A percentile compares a stretch with the other conserved stretches of the same genome.
phyloP scores from a whole-genome alignment of 331 rosid species.

The Dryas integrifolia region DNA sequence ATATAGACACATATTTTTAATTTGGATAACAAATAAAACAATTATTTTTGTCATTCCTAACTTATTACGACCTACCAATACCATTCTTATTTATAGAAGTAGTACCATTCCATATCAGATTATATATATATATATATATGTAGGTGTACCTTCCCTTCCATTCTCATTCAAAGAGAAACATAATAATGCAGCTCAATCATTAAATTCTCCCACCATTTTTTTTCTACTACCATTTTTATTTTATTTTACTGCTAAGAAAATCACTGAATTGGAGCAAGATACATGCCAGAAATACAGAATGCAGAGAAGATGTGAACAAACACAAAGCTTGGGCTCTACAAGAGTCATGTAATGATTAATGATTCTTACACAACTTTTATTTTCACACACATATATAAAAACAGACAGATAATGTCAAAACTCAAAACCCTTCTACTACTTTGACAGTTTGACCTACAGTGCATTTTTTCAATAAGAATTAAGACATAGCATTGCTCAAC shows the following conservation, averaged over 20 bases:
- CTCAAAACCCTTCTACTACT: not conserved
- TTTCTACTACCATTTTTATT: not conserved
- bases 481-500: not conserved
- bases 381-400: too few species aligned
- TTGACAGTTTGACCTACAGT: not conserved
- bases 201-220: not conserved
- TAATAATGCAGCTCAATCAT: not conserved
- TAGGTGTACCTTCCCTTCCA: too few species aligned
- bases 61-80: not conserved
- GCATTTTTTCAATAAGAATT: not conserved
- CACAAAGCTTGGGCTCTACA: too few species aligned
- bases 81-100: too few species aligned
- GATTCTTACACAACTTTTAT: too few species aligned
- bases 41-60: not conserved
- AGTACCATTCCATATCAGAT: too few species aligned
- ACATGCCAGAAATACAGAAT: not conserved
- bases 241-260: not conserved
- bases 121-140: too few species aligned
- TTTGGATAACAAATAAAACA: not conserved
- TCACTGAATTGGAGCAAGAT: not conserved
- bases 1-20: too few species aligned
- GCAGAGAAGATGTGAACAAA: too few species aligned
- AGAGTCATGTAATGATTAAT: too few species aligned
- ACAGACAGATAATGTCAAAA: not conserved
- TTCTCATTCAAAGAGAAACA: too few species aligned